Percentiles rank a stretch among this genome's conserved stretches.
Conservation (phyloP, 441 rosid species). For the Mallotus japonicus region DNA sequence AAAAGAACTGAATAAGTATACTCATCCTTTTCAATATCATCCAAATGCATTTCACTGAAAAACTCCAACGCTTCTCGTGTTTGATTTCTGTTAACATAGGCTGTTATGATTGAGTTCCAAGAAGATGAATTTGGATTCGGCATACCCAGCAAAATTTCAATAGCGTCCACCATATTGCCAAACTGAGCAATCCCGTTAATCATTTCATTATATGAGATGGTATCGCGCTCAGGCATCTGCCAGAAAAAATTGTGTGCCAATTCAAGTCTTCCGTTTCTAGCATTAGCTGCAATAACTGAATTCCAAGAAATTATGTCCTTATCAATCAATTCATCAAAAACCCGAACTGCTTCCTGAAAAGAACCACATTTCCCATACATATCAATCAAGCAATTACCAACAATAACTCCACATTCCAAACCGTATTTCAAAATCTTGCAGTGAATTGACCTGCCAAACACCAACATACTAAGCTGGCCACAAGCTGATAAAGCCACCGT, state of each 20-base stretch:
- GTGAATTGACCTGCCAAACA: constrained; percentile 53
- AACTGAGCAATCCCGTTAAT: constrained; percentile 63
- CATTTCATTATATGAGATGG: constrained; percentile 71
- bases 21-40: constrained; percentile 45
- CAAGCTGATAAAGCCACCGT: constrained; percentile 65
- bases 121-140: constrained; percentile 68
- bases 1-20: constrained; percentile 64
- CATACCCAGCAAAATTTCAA: constrained; percentile 41
- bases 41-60: constrained; percentile 52
- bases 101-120: constrained; percentile 79
- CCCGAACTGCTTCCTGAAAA: constrained; percentile 50
- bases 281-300: constrained; percentile 64
- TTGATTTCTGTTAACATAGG: constrained; percentile 52
- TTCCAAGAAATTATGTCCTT: constrained; percentile 82
- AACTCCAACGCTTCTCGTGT: constrained; percentile 49
- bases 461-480: constrained; percentile 39
- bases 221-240: constrained; percentile 64
- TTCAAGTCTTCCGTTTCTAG: constrained; percentile 56
- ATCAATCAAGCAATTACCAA: constrained; percentile 75
- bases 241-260: constrained; percentile 47
- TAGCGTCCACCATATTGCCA: constrained; percentile 49
- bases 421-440: constrained; percentile 57
- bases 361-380: constrained; percentile 75
- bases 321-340: constrained; percentile 43
- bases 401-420: constrained; percentile 38